Evolutionary conservation across 2,329 filamentous ascomycete species (phyloP).

Genomic region (Botryosphaeria agaves): DNA sequence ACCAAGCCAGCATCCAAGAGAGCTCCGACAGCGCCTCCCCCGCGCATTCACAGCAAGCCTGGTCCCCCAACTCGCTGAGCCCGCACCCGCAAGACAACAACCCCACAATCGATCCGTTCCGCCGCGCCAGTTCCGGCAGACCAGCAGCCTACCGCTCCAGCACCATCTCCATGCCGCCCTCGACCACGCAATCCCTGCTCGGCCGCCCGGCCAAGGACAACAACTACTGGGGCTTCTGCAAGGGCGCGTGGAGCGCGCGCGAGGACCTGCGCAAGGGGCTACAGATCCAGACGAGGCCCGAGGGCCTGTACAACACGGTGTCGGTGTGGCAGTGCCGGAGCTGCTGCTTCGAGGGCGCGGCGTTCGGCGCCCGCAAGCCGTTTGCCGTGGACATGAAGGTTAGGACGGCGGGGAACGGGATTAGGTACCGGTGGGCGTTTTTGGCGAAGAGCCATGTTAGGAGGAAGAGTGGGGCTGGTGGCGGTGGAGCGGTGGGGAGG

Average conservation of each 20-base stretch:
- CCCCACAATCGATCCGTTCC: too few species aligned
- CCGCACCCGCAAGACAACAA: too few species aligned
- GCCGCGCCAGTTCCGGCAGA: too few species aligned
- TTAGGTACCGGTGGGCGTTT: conserved; percentile 21
- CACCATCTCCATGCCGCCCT: too few species aligned
- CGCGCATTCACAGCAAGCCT: too few species aligned
- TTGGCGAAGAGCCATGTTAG: conserved; percentile 19
- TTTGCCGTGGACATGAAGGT: conserved; percentile 14
- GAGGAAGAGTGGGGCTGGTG: too few species aligned
- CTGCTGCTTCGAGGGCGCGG: conserved; percentile 17
- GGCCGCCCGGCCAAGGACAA: conserved; percentile 20
- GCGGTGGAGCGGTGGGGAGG: too few species aligned
- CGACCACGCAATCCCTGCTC: conserved; percentile 12
- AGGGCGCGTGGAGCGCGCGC: conserved; percentile 22
- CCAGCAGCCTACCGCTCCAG: too few species aligned
- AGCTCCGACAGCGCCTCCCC: neutral
- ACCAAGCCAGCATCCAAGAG: neutral
- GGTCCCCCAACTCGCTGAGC: too few species aligned
- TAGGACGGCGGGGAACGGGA: conserved; percentile 9
- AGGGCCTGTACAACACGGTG: conserved; percentile 16
- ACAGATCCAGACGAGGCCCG: conserved; percentile 11
- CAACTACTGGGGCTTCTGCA: conserved; percentile 24
- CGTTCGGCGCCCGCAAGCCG: conserved; percentile 10
- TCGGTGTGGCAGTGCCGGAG: conserved; percentile 17
- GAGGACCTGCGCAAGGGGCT: conserved; percentile 18